Conservation (phyloP, 1,139 yeast genomes). For the Kodamaea arcana region DNA sequence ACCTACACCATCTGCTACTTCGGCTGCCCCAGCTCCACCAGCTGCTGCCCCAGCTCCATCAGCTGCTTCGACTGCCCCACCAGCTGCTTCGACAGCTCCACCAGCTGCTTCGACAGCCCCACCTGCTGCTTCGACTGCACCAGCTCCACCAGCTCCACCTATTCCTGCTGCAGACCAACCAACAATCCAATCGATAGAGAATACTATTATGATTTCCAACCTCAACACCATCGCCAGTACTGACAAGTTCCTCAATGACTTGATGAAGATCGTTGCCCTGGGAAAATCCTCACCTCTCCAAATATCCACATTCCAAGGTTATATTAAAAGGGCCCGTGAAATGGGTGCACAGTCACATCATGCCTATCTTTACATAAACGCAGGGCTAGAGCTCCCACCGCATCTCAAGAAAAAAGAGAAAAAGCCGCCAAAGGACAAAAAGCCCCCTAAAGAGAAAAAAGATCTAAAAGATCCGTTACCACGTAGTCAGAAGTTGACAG, state of each 20-base stretch:
- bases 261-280: constrained; percentile 82
- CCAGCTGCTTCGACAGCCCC: not conserved
- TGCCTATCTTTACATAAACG: constrained; percentile 22
- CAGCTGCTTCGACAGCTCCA: not conserved
- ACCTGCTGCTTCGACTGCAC: constrained; percentile 1
- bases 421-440: constrained; percentile 16
- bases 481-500: constrained; percentile 55
- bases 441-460: constrained; percentile 21
- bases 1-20: not conserved
- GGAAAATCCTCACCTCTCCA: constrained; percentile 72
- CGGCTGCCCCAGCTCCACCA: not conserved
- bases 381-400: constrained; percentile 9
- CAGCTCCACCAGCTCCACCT: constrained; percentile 4
- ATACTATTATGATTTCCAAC: constrained; percentile 77
- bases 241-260: constrained; percentile 59
- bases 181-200: constrained; percentile 57
- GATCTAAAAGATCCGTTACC: constrained; percentile 23
- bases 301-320: constrained; percentile 73
- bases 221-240: constrained; percentile 75
- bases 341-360: constrained; percentile 63
- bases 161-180: constrained; percentile 41
- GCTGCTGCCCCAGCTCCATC: not conserved
- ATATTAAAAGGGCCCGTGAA: constrained; percentile 67
- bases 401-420: constrained; percentile 13
- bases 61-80: not conserved